These are phyloP conservation scores for Prinsepia uniflora DNA, from an alignment of 306 rosid species.

Conservation along the genomic window DNA sequence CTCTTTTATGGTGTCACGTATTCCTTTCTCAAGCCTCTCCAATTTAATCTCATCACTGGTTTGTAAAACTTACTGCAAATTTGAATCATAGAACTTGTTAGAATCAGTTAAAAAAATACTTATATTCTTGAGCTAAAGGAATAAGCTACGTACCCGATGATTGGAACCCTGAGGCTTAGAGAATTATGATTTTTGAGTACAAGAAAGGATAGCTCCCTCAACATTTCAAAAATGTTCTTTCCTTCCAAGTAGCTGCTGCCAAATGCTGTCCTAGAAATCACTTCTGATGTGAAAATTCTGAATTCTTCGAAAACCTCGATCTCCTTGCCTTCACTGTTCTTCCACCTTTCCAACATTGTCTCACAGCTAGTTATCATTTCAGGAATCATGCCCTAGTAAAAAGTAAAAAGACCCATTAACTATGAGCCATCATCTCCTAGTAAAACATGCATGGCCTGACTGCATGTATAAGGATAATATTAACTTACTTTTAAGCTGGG, in stretches of 20 bases:
- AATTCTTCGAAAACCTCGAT: conserved; percentile 31
- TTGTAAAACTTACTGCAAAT: conserved; percentile 20
- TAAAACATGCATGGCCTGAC: neutral
- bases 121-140: neutral
- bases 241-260: conserved; percentile 27
- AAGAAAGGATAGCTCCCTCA: conserved; percentile 11
- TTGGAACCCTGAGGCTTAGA: conserved; percentile 11
- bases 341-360: conserved; percentile 1
- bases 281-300: conserved; percentile 28
- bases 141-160: conserved; percentile 13
- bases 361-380: neutral
- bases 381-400: neutral
- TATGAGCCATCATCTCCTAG: too few relatives aligned
- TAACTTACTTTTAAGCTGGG: conserved; percentile 20
- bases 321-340: conserved; percentile 14
- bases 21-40: conserved; percentile 20
- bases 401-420: too few relatives aligned
- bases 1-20: neutral
- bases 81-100: neutral
- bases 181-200: neutral
- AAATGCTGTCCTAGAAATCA: conserved; percentile 29
- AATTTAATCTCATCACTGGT: conserved; percentile 22
- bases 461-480: neutral
- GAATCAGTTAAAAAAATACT: too few relatives aligned
- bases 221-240: conserved; percentile 24